Conservation (phyloP, 805 yeast genomes). For the Cyberlindnera mrakii region DNA sequence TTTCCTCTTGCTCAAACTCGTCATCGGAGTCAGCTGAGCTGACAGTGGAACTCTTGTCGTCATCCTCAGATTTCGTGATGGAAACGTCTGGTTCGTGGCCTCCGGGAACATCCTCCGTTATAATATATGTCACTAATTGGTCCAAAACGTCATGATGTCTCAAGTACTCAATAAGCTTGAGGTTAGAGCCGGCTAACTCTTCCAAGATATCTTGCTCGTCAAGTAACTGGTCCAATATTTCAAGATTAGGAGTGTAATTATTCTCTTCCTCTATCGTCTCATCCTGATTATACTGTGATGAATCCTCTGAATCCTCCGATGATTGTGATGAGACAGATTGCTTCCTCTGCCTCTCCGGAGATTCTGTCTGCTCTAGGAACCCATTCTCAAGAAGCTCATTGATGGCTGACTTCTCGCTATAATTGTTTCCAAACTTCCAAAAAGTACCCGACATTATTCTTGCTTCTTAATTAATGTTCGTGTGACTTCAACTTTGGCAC, state of each 20-base stretch:
- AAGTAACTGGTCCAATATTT: conserved; percentile 49
- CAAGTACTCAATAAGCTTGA: conserved; percentile 70
- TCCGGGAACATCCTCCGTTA: conserved; percentile 19
- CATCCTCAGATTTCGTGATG: conserved; percentile 5
- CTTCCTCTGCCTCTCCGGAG: conserved; percentile 19
- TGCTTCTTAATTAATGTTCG: neutral
- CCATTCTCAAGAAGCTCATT: conserved; percentile 38
- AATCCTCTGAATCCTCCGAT: conserved; percentile 15
- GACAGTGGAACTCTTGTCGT: conserved; percentile 20
- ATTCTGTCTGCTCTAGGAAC: conserved; percentile 38
- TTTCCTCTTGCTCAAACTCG: conserved; percentile 26
- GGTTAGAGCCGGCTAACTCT: conserved; percentile 65
- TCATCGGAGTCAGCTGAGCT: conserved; percentile 27
- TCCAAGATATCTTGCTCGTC: conserved; percentile 73
- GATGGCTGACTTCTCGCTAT: conserved; percentile 47
- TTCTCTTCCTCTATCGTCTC: conserved; percentile 27
- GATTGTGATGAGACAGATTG: conserved; percentile 13
- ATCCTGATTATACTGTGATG: conserved; percentile 16
- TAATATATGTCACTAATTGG: conserved; percentile 62
- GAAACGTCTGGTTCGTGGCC: neutral
- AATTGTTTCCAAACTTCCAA: conserved; percentile 59
- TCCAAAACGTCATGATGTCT: conserved; percentile 71
- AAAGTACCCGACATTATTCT: conserved; percentile 38
- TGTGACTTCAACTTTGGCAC: too few species aligned
- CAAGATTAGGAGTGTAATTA: conserved; percentile 35